phyloP scores from a whole-genome alignment of 164 flowering plant species.

The Sextonia rubra region DNA sequence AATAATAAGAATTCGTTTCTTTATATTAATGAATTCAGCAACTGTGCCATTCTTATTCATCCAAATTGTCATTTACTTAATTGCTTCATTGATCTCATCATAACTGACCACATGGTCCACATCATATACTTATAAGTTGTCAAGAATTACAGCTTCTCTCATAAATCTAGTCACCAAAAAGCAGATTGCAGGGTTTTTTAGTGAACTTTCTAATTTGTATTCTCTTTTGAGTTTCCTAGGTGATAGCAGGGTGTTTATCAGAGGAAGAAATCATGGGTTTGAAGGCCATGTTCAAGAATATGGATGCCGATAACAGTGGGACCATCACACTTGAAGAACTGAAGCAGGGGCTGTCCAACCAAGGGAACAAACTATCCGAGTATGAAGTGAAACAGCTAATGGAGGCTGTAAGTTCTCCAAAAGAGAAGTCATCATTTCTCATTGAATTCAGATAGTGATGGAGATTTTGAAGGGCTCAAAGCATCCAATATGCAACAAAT shows the following conservation, averaged over 20 bases:
- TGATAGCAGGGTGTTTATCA: slow-evolving; percentile 86
- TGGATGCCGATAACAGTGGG: slow-evolving; percentile 85
- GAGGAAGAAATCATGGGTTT: slow-evolving; percentile 95
- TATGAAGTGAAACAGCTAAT: slow-evolving; percentile 75
- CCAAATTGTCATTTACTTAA: neutral
- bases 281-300: slow-evolving; percentile 83
- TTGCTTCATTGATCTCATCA: too few relatives aligned
- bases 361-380: slow-evolving; percentile 85
- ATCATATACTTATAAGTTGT: neutral
- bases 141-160: neutral
- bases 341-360: slow-evolving; percentile 75
- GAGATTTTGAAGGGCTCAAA: neutral
- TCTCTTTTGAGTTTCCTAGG: slow-evolving; percentile 28
- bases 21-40: neutral
- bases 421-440: neutral
- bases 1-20: neutral
- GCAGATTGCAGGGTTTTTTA: neutral
- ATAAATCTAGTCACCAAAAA: neutral
- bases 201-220: neutral
- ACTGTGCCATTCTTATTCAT: neutral
- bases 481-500: neutral
- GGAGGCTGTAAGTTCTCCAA: slow-evolving; percentile 76
- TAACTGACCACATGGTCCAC: too few relatives aligned
- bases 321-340: slow-evolving; percentile 92
- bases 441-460: neutral